Conservation (phyloP, 371 early-diverging fungal species). For the Chytridium lagenaria region DNA sequence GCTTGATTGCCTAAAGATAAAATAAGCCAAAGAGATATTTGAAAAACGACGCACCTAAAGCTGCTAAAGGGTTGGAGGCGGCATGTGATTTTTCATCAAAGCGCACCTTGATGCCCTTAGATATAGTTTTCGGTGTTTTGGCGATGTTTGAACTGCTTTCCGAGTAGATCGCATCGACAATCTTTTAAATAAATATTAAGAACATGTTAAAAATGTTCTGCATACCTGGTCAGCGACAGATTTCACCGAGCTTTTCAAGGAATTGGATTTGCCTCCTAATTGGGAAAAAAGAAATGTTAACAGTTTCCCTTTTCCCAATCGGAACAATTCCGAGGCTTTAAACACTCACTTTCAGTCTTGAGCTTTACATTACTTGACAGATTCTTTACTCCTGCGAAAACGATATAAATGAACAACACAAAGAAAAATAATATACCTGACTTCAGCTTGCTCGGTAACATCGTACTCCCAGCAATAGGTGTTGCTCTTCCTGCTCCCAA, state of each 20-base stretch:
- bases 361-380: too few relatives aligned
- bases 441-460: too few relatives aligned
- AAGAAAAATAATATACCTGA: too few relatives aligned
- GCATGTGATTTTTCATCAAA: slow-evolving; percentile 14
- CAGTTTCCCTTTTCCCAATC: background rate
- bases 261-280: background rate
- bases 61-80: slow-evolving; percentile 1
- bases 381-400: too few relatives aligned
- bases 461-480: too few relatives aligned
- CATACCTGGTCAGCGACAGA: background rate
- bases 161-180: background rate
- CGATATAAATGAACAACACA: too few relatives aligned
- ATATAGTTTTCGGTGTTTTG: background rate
- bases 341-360: too few relatives aligned
- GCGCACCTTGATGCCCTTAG: slow-evolving; percentile 13
- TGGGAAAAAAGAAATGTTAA: background rate
- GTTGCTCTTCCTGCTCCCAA: too few relatives aligned
- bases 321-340: too few relatives aligned
- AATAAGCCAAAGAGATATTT: background rate
- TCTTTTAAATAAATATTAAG: background rate
- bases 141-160: background rate
- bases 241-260: background rate
- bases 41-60: background rate
- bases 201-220: background rate
- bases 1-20: slow-evolving; percentile 9